Conservation (phyloP, 1,284 basidiomycete genomes). For the Rhizopogon parksii region DNA sequence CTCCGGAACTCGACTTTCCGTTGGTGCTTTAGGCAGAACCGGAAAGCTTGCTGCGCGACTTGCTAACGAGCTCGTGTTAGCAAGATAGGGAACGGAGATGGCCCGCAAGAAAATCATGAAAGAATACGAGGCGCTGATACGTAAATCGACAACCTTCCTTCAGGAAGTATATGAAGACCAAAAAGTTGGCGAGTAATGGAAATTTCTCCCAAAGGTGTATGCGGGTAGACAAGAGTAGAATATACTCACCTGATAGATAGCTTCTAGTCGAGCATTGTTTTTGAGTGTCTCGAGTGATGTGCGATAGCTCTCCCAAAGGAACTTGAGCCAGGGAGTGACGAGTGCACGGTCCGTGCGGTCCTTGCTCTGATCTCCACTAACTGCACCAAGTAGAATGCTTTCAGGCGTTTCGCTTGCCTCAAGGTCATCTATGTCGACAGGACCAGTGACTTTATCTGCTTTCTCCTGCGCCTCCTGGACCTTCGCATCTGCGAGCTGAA, state of each 20-base stretch:
- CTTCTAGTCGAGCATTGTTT: slow-evolving; percentile 92
- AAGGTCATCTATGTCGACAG: slow-evolving; percentile 81
- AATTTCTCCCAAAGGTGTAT: not conserved
- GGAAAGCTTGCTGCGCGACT: slow-evolving; percentile 96
- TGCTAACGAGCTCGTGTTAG: slow-evolving; percentile 43
- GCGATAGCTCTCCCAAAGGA: slow-evolving; percentile 97
- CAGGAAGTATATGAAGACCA: not conserved
- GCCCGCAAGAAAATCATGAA: not conserved
- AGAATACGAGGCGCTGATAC: not conserved
- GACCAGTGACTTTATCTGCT: slow-evolving; percentile 61
- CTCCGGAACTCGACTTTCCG: slow-evolving; percentile 98
- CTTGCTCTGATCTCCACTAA: slow-evolving; percentile 87
- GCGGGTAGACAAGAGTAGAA: not conserved
- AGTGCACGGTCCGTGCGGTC: slow-evolving; percentile 94
- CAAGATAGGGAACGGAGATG: too few species aligned
- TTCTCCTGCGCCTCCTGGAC: slow-evolving; percentile 84
- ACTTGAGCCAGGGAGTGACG: slow-evolving; percentile 97
- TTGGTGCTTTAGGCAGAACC: slow-evolving; percentile 91
- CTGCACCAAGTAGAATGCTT: slow-evolving; percentile 81
- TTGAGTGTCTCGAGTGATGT: slow-evolving; percentile 95
- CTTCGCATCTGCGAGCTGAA: slow-evolving; percentile 84
- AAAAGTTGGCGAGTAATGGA: not conserved
- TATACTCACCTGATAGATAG: slow-evolving; percentile 81
- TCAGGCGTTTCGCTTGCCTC: slow-evolving; percentile 91
- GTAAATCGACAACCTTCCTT: not conserved